Evolutionary conservation across 176 grass and related monocot genomes (phyloP).

Genomic region (Oryza punctata): DNA sequence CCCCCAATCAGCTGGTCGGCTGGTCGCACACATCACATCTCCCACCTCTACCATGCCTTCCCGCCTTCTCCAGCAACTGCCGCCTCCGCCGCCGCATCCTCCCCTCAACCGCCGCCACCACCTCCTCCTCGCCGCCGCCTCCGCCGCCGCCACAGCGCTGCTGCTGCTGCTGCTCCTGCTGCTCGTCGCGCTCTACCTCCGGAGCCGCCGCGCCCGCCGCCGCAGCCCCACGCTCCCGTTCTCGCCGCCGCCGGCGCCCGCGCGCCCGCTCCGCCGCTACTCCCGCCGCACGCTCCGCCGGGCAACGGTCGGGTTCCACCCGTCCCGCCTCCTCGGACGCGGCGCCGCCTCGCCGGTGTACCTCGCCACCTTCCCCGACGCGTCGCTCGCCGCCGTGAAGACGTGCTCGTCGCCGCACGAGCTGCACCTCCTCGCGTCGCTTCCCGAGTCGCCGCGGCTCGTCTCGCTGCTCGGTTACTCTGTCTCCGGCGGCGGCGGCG

Average conservation of each 20-base stretch:
- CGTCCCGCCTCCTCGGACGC: constrained; percentile 65
- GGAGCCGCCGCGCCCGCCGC: not conserved
- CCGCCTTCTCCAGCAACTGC: constrained; percentile 22
- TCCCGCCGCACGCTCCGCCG: constrained; percentile 41
- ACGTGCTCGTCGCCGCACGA: constrained; percentile 53
- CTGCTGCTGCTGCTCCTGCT: not conserved
- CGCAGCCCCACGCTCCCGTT: constrained; percentile 6
- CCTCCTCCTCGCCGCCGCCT: constrained; percentile 1
- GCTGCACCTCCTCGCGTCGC: constrained; percentile 36
- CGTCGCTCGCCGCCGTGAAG: constrained; percentile 51
- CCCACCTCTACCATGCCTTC: constrained; percentile 19
- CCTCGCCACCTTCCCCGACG: constrained; percentile 56
- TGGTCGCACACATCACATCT: not conserved
- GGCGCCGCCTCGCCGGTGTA: constrained; percentile 68
- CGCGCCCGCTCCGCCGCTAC: constrained; percentile 29
- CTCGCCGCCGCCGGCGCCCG: not conserved
- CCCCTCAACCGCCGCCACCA: not conserved
- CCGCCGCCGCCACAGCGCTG: not conserved
- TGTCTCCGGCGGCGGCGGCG: not conserved
- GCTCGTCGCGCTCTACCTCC: constrained; percentile 7
- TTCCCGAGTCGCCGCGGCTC: constrained; percentile 45
- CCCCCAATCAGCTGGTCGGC: not conserved
- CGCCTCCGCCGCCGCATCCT: not conserved
- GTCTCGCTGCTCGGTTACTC: constrained; percentile 61
- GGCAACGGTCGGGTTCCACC: constrained; percentile 58